Evolutionary conservation across 2,329 filamentous ascomycete genomes (phyloP).

Genomic region (Pseudofabraea citricarpa): DNA sequence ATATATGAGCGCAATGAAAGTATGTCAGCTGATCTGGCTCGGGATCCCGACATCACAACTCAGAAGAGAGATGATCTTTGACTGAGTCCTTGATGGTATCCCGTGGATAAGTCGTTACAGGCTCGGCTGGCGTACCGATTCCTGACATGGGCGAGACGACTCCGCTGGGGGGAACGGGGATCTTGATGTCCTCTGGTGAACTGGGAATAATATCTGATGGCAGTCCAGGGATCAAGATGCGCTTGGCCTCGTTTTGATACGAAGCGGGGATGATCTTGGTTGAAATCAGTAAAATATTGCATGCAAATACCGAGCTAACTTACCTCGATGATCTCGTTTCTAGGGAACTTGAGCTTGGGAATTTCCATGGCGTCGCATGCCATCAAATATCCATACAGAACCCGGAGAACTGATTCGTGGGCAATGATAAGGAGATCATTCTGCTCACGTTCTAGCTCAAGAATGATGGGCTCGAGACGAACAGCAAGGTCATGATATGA

Average conservation of each 20-base stretch:
- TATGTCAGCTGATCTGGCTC: too few species aligned
- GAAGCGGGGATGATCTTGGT: conserved; percentile 81
- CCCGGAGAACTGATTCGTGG: conserved; percentile 94
- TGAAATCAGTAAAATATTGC: conserved; percentile 1
- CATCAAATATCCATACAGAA: conserved; percentile 97
- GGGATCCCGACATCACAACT: too few species aligned
- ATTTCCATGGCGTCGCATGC: conserved; percentile 95
- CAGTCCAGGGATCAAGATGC: conserved; percentile 75
- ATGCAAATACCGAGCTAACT: too few species aligned
- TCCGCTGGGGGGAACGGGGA: conserved; percentile 63
- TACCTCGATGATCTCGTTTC: conserved; percentile 93
- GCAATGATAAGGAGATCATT: conserved; percentile 98
- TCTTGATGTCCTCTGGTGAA: conserved; percentile 76
- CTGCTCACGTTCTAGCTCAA: conserved; percentile 93
- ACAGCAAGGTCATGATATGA: conserved; percentile 99
- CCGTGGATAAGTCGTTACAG: conserved; percentile 5
- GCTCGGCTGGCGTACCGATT: conserved; percentile 18
- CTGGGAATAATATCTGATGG: conserved; percentile 62
- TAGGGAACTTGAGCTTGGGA: conserved; percentile 85
- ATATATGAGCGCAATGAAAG: too few species aligned
- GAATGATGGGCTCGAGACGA: conserved; percentile 92
- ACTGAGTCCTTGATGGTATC: neutral
- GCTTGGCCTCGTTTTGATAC: conserved; percentile 93
- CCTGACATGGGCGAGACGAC: conserved; percentile 25
- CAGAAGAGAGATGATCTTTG: conserved; percentile 1